These are phyloP conservation scores for Podospora appendiculata DNA, from an alignment of 495 filamentous ascomycete species.

Conservation along the genomic window DNA sequence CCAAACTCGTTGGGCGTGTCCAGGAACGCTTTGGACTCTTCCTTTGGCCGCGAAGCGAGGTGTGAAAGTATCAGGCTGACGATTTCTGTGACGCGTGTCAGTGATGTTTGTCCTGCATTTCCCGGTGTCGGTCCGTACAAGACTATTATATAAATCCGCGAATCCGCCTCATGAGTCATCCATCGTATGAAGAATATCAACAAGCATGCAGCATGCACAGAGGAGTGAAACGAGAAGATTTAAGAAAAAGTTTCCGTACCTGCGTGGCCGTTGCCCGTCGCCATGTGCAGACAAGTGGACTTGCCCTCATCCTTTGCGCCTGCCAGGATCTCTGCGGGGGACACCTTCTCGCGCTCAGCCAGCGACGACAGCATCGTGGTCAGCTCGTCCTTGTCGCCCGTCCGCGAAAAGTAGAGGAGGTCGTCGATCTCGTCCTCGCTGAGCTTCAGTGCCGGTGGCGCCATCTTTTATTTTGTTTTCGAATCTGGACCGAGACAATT, in stretches of 20 bases:
- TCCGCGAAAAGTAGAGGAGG: conserved; percentile 75
- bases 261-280: conserved; percentile 76
- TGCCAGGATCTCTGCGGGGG: conserved; percentile 49
- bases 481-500: background rate
- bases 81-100: conserved; percentile 21
- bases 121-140: too few relatives aligned
- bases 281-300: conserved; percentile 79
- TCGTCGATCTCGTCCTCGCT: conserved; percentile 77
- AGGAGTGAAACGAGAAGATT: background rate
- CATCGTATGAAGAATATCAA: too few relatives aligned
- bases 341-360: conserved; percentile 42
- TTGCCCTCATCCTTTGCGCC: conserved; percentile 61
- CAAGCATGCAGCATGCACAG: too few relatives aligned
- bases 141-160: too few relatives aligned
- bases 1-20: conserved; percentile 68
- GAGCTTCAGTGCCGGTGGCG: conserved; percentile 35
- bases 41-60: conserved; percentile 21
- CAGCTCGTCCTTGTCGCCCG: conserved; percentile 65
- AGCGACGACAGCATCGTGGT: conserved; percentile 50
- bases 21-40: conserved; percentile 40
- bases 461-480: conserved; percentile 24
- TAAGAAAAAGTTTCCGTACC: conserved; percentile 40
- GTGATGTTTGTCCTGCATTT: background rate
- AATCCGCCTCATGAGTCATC: too few relatives aligned
- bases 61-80: conserved; percentile 31